Evolutionary conservation across 768 basidiomycete species (phyloP), one percentile per base, ranked within the genome.

Genomic region (Phlebiopsis gigantea): DNA sequence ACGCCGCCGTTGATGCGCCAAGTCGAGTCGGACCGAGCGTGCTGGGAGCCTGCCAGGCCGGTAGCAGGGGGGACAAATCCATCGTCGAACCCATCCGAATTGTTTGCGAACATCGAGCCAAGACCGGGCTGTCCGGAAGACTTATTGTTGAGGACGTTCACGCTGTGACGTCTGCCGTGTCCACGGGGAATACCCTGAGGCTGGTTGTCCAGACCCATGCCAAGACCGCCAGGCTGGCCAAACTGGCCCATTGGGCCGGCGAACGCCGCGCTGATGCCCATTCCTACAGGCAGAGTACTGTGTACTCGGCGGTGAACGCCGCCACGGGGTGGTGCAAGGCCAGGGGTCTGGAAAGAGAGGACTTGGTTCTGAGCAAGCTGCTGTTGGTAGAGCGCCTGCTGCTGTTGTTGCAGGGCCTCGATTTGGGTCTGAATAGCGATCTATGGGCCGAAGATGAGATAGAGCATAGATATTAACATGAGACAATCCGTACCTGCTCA

Each of bases 1-100:
- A 90, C 87, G 49, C 88, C 87, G 45, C 88, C 90, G 72, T 88
- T 90, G 62, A 93, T 89, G 61, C 93, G 86, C 93, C 93, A 94
- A 66, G 87, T 90, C 42, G 83, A 85, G 68, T 90, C 92, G 39
- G 78, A 85, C 47, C 88, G 84, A 34, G 88, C 88, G 53, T 79
- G 77, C 29, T 54, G 52, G 28, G 51, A 42, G 49, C 19, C 43
- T 72, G 90, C 87, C 47, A 85, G 75, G 28, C 73, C 67, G n/a
- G n/a, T n/a, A 22, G 75, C 71, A 21, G 84, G 78, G 25, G 84
- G 77, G n/a, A 73, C 72, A 64, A 93, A 94, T 0, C 88, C 86
- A 63, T 94, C 90, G 5, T 94, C 93, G 64, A 85, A 89, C 21
- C 78, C 80, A 25, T 92, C 91, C 61, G 82, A 82, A 48, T 71